Evolutionary conservation across 345 rosid species (phyloP).

Genomic region (Eucalyptus urophylla): DNA sequence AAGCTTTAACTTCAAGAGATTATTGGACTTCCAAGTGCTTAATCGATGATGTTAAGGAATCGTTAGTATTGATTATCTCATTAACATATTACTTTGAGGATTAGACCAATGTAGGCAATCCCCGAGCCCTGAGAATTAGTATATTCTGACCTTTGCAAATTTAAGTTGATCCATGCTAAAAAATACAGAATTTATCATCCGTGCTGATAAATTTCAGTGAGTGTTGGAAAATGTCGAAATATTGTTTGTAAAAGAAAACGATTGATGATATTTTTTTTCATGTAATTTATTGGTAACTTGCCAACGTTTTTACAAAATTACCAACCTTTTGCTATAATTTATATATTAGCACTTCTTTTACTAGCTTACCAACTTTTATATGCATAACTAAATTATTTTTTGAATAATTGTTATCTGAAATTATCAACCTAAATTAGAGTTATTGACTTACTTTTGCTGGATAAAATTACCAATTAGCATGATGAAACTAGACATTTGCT

Average conservation of each 20-base stretch:
- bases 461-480: neutral
- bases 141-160: neutral
- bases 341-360: neutral
- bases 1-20: neutral
- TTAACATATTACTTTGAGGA: neutral
- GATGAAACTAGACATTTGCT: neutral
- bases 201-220: neutral
- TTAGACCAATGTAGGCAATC: neutral
- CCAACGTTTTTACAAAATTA: neutral
- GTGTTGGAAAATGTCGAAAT: neutral
- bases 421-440: neutral
- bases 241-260: neutral
- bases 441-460: neutral
- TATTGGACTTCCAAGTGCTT: neutral
- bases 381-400: neutral
- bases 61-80: neutral
- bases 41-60: neutral
- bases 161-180: neutral
- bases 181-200: neutral
- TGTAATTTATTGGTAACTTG: neutral
- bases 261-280: neutral
- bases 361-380: too few species aligned
- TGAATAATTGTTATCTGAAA: neutral
- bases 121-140: neutral
- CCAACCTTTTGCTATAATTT: neutral